These are phyloP conservation scores for Discostella stelligera DNA, from an alignment of 352 stramenopile species.

Conservation along the genomic window DNA sequence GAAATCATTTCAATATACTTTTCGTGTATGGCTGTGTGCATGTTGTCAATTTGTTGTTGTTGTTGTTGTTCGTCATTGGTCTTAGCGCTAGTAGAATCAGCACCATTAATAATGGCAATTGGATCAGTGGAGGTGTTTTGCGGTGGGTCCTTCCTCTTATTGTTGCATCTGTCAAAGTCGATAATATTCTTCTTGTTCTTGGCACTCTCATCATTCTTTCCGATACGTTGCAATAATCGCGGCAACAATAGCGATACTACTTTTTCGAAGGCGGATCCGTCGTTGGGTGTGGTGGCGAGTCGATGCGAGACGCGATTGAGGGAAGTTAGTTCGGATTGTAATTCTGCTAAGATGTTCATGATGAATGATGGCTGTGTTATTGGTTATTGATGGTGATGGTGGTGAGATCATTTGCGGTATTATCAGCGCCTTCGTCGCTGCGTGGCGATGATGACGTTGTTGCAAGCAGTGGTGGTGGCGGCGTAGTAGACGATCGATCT, in stretches of 20 bases:
- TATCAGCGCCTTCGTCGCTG: too few relatives aligned
- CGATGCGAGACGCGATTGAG: constrained; percentile 71
- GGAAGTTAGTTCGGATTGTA: constrained; percentile 53
- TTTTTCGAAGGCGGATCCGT: constrained; percentile 37
- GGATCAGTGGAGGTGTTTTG: background rate
- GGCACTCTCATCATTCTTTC: constrained; percentile 63
- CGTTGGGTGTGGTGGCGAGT: constrained; percentile 65
- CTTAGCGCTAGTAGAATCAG: background rate
- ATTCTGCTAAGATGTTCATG: constrained; percentile 16
- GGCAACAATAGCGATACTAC: constrained; percentile 69
- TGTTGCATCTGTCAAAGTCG: too few relatives aligned
- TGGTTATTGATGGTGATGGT: too few relatives aligned
- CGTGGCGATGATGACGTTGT: too few relatives aligned
- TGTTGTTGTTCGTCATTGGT: background rate
- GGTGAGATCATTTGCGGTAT: too few relatives aligned
- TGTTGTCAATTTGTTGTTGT: constrained; percentile 19
- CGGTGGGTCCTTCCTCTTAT: constrained; percentile 19
- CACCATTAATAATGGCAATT: background rate
- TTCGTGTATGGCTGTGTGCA: constrained; percentile 57
- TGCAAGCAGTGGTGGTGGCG: too few relatives aligned
- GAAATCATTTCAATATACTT: constrained; percentile 76
- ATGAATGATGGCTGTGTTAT: background rate
- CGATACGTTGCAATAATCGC: constrained; percentile 65
- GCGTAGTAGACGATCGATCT: too few relatives aligned
- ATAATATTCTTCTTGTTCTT: constrained; percentile 18